Evolutionary conservation across 2,329 filamentous ascomycete species (phyloP).

Genomic region (Colletotrichum tropicale): DNA sequence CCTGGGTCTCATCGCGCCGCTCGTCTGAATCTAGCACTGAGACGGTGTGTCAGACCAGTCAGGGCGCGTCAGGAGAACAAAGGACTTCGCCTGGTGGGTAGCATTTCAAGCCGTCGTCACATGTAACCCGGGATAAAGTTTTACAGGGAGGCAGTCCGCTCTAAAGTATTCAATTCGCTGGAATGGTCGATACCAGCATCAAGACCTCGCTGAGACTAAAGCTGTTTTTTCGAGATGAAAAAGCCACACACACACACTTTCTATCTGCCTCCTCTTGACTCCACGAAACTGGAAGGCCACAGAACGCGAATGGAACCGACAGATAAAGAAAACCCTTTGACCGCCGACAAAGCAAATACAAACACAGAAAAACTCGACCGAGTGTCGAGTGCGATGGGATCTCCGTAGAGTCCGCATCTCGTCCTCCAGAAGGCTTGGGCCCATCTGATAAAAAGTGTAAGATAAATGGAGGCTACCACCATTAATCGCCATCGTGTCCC

Average conservation of each 20-base stretch:
- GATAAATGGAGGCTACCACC: constrained; percentile 5
- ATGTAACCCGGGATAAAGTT: neutral
- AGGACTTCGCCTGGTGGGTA: neutral
- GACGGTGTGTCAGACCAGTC: constrained; percentile 4
- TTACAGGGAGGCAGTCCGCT: neutral
- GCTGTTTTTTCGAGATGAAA: neutral
- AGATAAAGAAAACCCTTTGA: constrained; percentile 9
- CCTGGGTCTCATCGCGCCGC: neutral
- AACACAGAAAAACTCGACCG: constrained; percentile 1
- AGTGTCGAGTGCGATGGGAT: neutral
- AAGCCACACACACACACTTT: constrained; percentile 13
- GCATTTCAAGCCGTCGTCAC: neutral
- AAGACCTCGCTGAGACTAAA: constrained; percentile 17
- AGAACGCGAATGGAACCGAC: constrained; percentile 8
- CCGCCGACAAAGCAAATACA: constrained; percentile 15
- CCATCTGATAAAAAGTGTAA: constrained; percentile 9
- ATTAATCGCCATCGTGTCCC: constrained; percentile 14
- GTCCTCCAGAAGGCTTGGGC: neutral
- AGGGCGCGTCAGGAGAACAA: neutral
- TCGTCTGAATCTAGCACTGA: neutral
- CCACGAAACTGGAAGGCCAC: constrained; percentile 9
- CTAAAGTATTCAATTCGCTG: constrained; percentile 21
- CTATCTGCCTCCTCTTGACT: constrained; percentile 2
- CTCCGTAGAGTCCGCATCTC: neutral
- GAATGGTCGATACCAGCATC: constrained; percentile 15